Conservation (phyloP, 352 stramenopile genomes). For the Pythium insidiosum region DNA sequence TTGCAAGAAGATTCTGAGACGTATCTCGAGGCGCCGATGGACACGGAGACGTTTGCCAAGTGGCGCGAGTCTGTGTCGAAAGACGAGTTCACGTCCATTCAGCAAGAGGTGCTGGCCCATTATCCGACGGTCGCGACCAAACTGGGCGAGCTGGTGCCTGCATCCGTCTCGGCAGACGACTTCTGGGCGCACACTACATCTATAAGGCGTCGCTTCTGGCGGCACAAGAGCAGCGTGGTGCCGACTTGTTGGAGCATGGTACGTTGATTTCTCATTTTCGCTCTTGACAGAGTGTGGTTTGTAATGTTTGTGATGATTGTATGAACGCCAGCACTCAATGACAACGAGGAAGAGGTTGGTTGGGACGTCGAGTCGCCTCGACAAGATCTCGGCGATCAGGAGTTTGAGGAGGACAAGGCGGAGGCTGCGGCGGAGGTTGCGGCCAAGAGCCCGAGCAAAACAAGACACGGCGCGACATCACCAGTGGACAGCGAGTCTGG, state of each 20-base stretch:
- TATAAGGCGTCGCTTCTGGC: constrained; percentile 68
- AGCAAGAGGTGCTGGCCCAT: constrained; percentile 49
- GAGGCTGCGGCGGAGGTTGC: constrained; percentile 2
- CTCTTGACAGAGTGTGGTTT: background rate
- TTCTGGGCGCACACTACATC: constrained; percentile 71
- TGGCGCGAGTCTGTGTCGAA: constrained; percentile 27
- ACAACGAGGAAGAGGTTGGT: constrained; percentile 58
- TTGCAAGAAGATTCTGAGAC: constrained; percentile 59
- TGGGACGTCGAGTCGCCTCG: constrained; percentile 59
- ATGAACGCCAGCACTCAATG: constrained; percentile 33
- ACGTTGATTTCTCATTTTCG: constrained; percentile 1
- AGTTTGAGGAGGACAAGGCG: constrained; percentile 20
- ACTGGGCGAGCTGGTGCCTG: constrained; percentile 49
- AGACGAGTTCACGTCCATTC: constrained; percentile 30
- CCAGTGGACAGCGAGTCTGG: background rate
- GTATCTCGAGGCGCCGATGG: constrained; percentile 45
- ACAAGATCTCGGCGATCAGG: constrained; percentile 20
- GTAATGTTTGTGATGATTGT: constrained; percentile 1
- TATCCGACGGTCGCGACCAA: constrained; percentile 55
- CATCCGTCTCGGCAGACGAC: constrained; percentile 28
- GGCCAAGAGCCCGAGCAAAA: constrained; percentile 1
- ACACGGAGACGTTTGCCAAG: constrained; percentile 57
- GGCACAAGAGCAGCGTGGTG: constrained; percentile 55
- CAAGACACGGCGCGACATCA: too few species aligned
- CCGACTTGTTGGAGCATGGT: constrained; percentile 59